phyloP scores from a whole-genome alignment of 768 basidiomycete species.

The Chiua virens region DNA sequence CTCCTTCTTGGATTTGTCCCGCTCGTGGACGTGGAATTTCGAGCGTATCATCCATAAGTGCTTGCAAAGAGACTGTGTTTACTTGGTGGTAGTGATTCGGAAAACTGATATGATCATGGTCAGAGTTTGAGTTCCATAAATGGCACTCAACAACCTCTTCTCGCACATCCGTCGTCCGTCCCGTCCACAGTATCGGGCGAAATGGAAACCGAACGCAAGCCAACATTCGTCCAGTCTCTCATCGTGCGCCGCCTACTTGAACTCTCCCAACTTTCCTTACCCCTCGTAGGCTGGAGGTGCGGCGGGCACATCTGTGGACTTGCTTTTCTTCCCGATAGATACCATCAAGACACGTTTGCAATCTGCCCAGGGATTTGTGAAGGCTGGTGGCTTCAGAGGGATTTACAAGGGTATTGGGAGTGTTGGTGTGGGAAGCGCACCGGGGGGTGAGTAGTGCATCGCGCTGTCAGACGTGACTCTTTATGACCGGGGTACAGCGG shows the following conservation, averaged over 20 bases:
- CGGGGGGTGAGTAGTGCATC: slow-evolving; percentile 67
- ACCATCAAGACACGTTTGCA: slow-evolving; percentile 96
- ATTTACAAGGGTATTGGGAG: slow-evolving; percentile 94
- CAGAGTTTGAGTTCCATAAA: slow-evolving; percentile 9
- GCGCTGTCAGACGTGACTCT: not conserved
- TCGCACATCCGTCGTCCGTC: slow-evolving; percentile 4
- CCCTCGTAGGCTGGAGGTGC: slow-evolving; percentile 72
- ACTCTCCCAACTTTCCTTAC: slow-evolving; percentile 9
- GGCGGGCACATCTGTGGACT: slow-evolving; percentile 92
- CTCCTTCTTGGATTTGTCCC: slow-evolving; percentile 23
- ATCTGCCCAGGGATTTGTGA: slow-evolving; percentile 79
- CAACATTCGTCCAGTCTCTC: slow-evolving; percentile 48
- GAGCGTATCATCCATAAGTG: slow-evolving; percentile 60
- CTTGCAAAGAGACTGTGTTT: not conserved
- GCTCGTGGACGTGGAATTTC: slow-evolving; percentile 38
- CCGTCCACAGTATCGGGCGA: slow-evolving; percentile 7
- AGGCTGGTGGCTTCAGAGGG: slow-evolving; percentile 84
- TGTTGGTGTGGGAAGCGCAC: slow-evolving; percentile 92
- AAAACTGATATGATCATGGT: not conserved
- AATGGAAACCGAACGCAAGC: slow-evolving; percentile 35
- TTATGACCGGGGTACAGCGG: slow-evolving; percentile 53
- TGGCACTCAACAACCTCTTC: not conserved
- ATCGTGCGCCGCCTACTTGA: slow-evolving; percentile 35
- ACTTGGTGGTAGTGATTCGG: too few species aligned
- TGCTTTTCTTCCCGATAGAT: slow-evolving; percentile 96